Evolutionary conservation across 495 filamentous ascomycete genomes (phyloP), one percentile per base, ranked within the genome.

Genomic region (Aspergillus conjunctus): DNA sequence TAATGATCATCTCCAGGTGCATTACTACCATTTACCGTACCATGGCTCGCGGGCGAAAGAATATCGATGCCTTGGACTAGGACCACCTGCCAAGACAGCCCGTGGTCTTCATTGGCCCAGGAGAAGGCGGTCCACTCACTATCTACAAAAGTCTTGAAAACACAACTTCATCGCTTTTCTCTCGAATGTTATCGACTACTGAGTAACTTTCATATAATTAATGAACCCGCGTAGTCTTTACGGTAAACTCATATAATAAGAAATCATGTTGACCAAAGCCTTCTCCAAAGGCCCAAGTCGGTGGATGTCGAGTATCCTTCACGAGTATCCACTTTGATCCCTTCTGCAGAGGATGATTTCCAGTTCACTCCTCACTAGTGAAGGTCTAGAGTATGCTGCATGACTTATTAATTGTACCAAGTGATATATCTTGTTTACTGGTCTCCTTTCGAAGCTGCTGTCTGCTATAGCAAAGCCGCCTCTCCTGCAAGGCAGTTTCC

Each of bases 61-160:
- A 68, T 52, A 57, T 41, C 60, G 66, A 60, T 68, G 66, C 62
- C 66, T 64, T 62, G 60, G 34, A 34, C 51, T 48, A 51, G 57
- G 52, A 51, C 61, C 56, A 53, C 37, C 43, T 41, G 51, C 57
- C 37, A 59, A 52, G 49, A 22, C 49, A 44, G 31, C 22, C 46
- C n/a, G 43, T 32, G 15, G 37, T n/a, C 37, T 4, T 41, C 5
- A 41, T n/a, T n/a, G 15, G 11, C 37, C 4, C 3, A 0, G 37
- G 15, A 41, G 37, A 11, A 41, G 26, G 11, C 9, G 37, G 37
- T 8, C 15, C 34, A 39, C 34, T 15, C 34, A 39, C 34, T 15
- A 39, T 15, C 34, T 39, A 10, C 3, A 39, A 39, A 39, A 39
- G 26, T 26, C 26, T 26, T 26, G 26, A 26, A 26, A 26, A 26